Evolutionary conservation across 169 alveolate species (phyloP), one percentile per base, ranked within the genome.

Genomic region (Perkinsus marinus): DNA sequence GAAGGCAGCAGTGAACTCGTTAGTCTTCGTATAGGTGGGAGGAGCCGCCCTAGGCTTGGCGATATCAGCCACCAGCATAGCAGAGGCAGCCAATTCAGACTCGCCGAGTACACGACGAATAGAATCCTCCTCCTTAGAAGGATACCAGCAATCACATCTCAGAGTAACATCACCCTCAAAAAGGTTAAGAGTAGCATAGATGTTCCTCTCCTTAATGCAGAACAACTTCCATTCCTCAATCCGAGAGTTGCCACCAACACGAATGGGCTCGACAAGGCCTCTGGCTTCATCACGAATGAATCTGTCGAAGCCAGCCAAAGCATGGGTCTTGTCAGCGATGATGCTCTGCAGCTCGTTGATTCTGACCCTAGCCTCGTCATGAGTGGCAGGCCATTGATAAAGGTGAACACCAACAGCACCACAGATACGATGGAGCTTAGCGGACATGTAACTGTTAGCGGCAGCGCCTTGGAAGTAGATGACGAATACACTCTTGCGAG

Each of bases 101-200:
- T 95, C 96, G 57, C 95, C 92, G 57, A 97, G 92, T 36, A 96
- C 93, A 68, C 94, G 94, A 39, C 98, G 94, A 7, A 98, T 96
- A 37, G 96, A 96, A 26, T 96, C 98, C 94, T 97, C 99, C 91
- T 95, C 97, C 69, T 93, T 95, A 90, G 94, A 95, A 22, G 99
- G 99, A 91, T 97, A 97, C 99, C 99, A 98, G 94, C 99, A 98
- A 90, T 97, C 97, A n/a, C 99, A 99, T 41, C 98, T 94, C 91
- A 98, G 97, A 0, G 99, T 97, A 68, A 97, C 95, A 91, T 97
- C 98, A 0, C 97, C 98, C 91, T 97, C 98, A 91, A 98, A 97
- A 92, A 95, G 96, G 93, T 99, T 98, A 57, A 99, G 95, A 19
- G 96, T 95, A 36, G 96, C 95, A 95, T 97, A 98, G 34, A 98